Percentiles rank a stretch among this genome's conserved stretches.
Conservation (phyloP, 2,329 filamentous ascomycete species). For the Fusarium sp. region DNA sequence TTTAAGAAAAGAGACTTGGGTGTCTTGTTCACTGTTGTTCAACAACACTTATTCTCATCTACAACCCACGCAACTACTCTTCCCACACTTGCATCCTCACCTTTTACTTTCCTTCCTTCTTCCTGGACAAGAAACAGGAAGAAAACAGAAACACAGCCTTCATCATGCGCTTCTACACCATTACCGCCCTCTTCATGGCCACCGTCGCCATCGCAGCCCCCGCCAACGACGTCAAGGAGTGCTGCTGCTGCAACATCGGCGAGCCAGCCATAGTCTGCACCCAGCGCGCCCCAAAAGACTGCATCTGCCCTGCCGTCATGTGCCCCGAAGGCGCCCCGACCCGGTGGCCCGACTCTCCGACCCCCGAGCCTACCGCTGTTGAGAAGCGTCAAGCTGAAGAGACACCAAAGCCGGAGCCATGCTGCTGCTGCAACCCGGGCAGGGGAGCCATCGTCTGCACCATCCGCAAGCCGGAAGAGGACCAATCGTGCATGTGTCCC, state of each 20-base stretch:
- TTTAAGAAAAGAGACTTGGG: background rate
- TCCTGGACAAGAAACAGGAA: background rate
- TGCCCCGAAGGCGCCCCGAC: conserved; percentile 41
- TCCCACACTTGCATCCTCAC: background rate
- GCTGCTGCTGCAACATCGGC: conserved; percentile 51
- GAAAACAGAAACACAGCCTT: background rate
- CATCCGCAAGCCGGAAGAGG: conserved; percentile 20
- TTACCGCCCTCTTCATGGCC: conserved; percentile 41
- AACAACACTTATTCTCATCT: background rate
- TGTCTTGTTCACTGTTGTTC: conserved; percentile 12
- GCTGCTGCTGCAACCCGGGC: conserved; percentile 40
- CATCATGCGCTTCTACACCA: conserved; percentile 42
- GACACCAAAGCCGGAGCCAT: conserved; percentile 19
- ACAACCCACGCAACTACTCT: background rate
- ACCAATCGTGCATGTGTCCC: conserved; percentile 38
- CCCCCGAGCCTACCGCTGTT: background rate
- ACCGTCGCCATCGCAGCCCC: conserved; percentile 34
- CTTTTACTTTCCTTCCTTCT: background rate
- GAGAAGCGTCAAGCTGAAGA: conserved; percentile 17
- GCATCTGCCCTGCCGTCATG: conserved; percentile 41
- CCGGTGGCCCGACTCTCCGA: conserved; percentile 11
- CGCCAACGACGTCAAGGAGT: conserved; percentile 35
- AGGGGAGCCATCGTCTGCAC: conserved; percentile 35
- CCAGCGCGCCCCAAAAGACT: conserved; percentile 30
- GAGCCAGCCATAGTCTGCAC: conserved; percentile 42